A percentile compares a stretch with the other conserved stretches of the same genome.
phyloP scores from a whole-genome alignment of 805 yeast species.

The Ogataea ganodermae region DNA sequence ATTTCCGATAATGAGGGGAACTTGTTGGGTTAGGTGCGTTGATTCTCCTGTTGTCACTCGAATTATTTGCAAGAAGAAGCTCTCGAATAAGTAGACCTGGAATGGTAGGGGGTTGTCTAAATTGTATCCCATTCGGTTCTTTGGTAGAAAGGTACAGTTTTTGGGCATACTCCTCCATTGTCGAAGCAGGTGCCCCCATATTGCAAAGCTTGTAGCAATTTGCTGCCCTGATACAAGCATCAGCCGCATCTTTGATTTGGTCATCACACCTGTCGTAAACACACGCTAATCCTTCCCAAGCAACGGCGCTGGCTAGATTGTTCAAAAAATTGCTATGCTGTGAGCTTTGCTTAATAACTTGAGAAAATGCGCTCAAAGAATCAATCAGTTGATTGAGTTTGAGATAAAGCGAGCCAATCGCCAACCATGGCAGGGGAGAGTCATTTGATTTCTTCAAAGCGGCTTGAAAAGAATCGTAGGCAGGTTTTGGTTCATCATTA shows the following conservation, averaged over 20 bases:
- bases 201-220: conserved; percentile 50
- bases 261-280: conserved; percentile 66
- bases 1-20: neutral
- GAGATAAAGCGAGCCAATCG: conserved; percentile 62
- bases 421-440: conserved; percentile 65
- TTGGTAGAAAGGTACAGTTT: conserved; percentile 26
- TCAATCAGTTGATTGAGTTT: conserved; percentile 62
- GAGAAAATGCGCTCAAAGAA: conserved; percentile 67
- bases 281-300: conserved; percentile 66
- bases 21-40: neutral
- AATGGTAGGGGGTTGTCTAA: conserved; percentile 1
- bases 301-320: conserved; percentile 47
- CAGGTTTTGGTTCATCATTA: conserved; percentile 47
- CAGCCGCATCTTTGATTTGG: conserved; percentile 59
- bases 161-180: conserved; percentile 47
- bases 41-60: neutral
- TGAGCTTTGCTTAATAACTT: conserved; percentile 55
- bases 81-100: conserved; percentile 2
- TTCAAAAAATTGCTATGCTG: conserved; percentile 43
- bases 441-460: conserved; percentile 54
- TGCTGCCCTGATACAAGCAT: conserved; percentile 56
- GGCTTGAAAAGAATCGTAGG: conserved; percentile 57
- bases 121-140: neutral
- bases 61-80: neutral
- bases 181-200: conserved; percentile 42